These are phyloP conservation scores for Juncus inflexus DNA, from an alignment of 176 grass and related monocot species.

Conservation along the genomic window DNA sequence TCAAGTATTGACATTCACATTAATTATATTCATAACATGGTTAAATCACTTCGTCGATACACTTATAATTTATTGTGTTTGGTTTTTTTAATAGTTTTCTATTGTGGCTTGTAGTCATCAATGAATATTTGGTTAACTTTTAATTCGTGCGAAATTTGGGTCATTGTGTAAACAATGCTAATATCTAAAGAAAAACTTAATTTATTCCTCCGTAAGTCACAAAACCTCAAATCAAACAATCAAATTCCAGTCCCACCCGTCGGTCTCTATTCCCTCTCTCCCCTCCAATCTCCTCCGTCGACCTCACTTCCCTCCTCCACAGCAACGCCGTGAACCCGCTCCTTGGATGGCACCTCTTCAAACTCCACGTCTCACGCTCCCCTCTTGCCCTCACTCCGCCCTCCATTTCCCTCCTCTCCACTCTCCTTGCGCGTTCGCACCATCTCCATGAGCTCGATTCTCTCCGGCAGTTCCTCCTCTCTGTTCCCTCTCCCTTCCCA, in stretches of 20 bases:
- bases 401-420: constrained; percentile 40
- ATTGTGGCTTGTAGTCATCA: no score
- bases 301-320: constrained; percentile 58
- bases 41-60: no score
- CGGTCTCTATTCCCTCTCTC: constrained; percentile 28
- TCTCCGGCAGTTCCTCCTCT: constrained; percentile 40
- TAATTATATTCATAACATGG: no score
- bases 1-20: no score
- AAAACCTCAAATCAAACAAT: background rate
- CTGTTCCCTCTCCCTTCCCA: constrained; percentile 33
- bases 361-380: constrained; percentile 18
- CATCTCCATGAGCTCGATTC: constrained; percentile 35
- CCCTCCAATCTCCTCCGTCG: constrained; percentile 39
- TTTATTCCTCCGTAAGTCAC: no score
- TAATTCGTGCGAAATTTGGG: no score
- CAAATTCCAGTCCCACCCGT: background rate
- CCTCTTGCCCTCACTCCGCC: constrained; percentile 41
- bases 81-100: no score
- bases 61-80: no score
- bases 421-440: constrained; percentile 35
- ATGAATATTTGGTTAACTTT: no score
- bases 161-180: no score
- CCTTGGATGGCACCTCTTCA: constrained; percentile 33
- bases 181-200: no score
- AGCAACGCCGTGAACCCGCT: constrained; percentile 40